Conservation (phyloP, 2,329 filamentous ascomycete species). For the Ceratocystis alfenasii region DNA sequence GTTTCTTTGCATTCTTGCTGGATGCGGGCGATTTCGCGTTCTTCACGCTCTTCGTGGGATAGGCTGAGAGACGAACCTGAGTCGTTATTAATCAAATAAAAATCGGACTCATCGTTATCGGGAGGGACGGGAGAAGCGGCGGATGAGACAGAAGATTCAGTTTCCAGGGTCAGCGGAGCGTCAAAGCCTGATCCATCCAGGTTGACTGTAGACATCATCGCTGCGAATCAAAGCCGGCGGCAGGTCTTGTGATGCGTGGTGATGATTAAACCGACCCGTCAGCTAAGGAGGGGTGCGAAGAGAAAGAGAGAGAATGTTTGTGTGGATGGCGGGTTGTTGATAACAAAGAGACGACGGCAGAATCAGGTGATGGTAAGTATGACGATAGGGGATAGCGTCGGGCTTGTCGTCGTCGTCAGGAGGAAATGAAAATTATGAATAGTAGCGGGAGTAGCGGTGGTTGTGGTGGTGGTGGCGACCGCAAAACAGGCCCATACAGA, state of each 20-base stretch:
- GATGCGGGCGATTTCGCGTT: constrained; percentile 60
- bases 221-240: constrained; percentile 4
- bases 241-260: neutral
- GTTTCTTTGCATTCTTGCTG: constrained; percentile 56
- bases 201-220: neutral
- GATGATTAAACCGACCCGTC: neutral
- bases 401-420: neutral
- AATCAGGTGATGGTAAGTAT: neutral
- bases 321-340: neutral
- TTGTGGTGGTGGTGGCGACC: neutral
- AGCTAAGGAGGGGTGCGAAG: neutral
- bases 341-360: neutral
- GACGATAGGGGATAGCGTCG: neutral
- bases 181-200: constrained; percentile 9
- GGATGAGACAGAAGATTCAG: constrained; percentile 45
- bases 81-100: constrained; percentile 79
- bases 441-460: neutral
- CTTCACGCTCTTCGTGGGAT: constrained; percentile 50
- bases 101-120: constrained; percentile 87
- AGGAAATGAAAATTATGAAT: neutral
- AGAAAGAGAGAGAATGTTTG: neutral
- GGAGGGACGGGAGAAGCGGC: constrained; percentile 63
- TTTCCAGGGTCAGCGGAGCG: constrained; percentile 30
- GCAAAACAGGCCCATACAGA: neutral
- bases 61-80: constrained; percentile 84